Conservation (phyloP, 352 stramenopile genomes). For the Pythium dissotocum region DNA sequence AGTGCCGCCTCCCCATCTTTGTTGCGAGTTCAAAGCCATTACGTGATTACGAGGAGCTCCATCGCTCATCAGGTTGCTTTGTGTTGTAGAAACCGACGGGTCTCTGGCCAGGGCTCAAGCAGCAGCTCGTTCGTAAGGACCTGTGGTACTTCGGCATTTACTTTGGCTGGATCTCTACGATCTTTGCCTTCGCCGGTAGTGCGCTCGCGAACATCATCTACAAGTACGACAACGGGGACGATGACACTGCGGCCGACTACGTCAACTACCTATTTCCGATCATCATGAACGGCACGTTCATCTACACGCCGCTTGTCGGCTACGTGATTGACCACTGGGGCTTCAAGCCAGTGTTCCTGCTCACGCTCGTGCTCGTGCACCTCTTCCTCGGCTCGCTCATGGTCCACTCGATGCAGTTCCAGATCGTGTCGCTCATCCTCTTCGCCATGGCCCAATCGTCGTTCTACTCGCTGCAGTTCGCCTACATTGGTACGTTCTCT, state of each 20-base stretch:
- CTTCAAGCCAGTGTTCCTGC: slow-evolving; percentile 32
- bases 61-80: not conserved
- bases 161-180: slow-evolving; percentile 47
- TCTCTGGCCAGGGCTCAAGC: slow-evolving; percentile 49
- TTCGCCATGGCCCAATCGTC: slow-evolving; percentile 38
- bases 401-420: slow-evolving; percentile 33
- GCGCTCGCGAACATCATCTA: slow-evolving; percentile 52
- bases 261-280: slow-evolving; percentile 43
- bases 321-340: slow-evolving; percentile 42
- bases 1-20: slow-evolving; percentile 8
- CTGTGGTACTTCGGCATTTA: slow-evolving; percentile 47
- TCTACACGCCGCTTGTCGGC: slow-evolving; percentile 45
- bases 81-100: slow-evolving; percentile 44
- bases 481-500: slow-evolving; percentile 32
- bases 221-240: slow-evolving; percentile 25
- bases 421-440: slow-evolving; percentile 37
- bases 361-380: slow-evolving; percentile 34
- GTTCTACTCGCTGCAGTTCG: slow-evolving; percentile 48
- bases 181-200: slow-evolving; percentile 43
- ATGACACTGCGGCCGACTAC: slow-evolving; percentile 28
- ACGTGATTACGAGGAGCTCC: too few species aligned
- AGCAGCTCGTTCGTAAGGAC: slow-evolving; percentile 30
- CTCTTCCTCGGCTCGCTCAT: slow-evolving; percentile 37
- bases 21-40: slow-evolving; percentile 4
- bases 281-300: slow-evolving; percentile 43